Base-by-base conservation (phyloP, 2,329 filamentous ascomycete species). In the Aspergillus clavatus region DNA sequence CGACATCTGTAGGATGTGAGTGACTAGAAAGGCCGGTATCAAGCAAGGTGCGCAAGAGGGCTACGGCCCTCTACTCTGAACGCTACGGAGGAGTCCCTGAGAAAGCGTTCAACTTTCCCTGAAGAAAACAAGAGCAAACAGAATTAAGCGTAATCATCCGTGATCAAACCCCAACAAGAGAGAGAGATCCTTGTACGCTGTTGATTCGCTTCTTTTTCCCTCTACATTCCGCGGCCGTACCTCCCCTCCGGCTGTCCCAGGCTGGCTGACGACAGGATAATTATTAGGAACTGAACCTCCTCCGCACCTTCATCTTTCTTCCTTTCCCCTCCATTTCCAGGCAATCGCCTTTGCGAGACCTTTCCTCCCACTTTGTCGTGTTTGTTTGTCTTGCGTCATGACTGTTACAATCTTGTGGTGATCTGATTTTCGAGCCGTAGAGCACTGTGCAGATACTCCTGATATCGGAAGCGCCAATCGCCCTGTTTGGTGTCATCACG, bases 391-490 rank as follows among this genome's bases (percentile, higher is more conserved):
- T 21, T 35, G 10, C 16, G 8, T 19, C 4, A 35, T 35, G 31
- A 19, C 11, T 35, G 31, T 21, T 18, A 35, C 14, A 35, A 18
- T 35, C 16, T 35, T 18, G 31, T 19, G 16, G 31, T 44, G 38
- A 45, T 40, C 21, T 46, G 43, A 12, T 36, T 21, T 18, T 12
- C 31, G 29, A 23, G 8, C 14, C 42, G 37, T 42, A 27, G 14
- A 40, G 16, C 19, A 31, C 27, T 18, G 18, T 43, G 14, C 22
- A 19, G 18, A n/a, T 19, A 36, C 36, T 48, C 46, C 41, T 50
- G 49, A 37, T 45, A 46, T 42, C 40, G 35, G 35, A 43, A 48
- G 28, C 37, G 10, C 29, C 21, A 38, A 12, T 19, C 14, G 33
- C 39, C 38, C 31, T 24, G 22, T 40, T 23, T 23, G 23, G 42